Evolutionary conservation across 208 protist species (phyloP), one percentile per base, ranked within the genome.

Genomic region (Leishmania major): DNA sequence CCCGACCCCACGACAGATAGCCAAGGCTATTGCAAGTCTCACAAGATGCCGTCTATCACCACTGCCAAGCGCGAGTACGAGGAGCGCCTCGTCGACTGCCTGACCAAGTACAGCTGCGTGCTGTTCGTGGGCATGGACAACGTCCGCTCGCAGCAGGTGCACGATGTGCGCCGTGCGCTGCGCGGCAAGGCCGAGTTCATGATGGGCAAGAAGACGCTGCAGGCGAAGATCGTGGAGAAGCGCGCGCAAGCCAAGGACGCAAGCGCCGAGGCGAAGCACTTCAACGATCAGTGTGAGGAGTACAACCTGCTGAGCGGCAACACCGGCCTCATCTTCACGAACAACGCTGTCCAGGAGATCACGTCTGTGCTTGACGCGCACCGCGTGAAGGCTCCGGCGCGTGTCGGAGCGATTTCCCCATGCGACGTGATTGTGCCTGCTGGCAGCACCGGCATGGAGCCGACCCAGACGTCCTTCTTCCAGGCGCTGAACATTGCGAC

Each of bases 121-220:
- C 89, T 99, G 77, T 89, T 99, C 77, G 98, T 99, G 43, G 78
- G 89, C 66, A 92, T 96, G 79, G 98, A 99, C 92, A 99, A 99
- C 87, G 99, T 99, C 51, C 96, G 98, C 80, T 99, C 99, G 76
- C 94, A 96, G 85, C 98, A 99, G 95, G 90, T 99, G 78, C 95
- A 99, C 84, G 86, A 98, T 62, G 99, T 99, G 87, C 95, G 99
- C 84, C 84, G 82, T 72, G 90, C 95, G 55, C 96, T 99, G 78
- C 95, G 99, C 79, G 98, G 98, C 67, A 96, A 99, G 89, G 99
- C 93, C 78, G 93, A 95, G 76, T 83, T 99, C 67, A 81, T 99
- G 79, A 99, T 99, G 95, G 99, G 99, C 73, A 99, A 99, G 96
- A 99, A 99, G 91, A 99, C 99, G 69, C 93, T 99, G 77, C 98